Base-by-base conservation (phyloP, 257 asterid genomes). In the Scutellaria barbata region DNA sequence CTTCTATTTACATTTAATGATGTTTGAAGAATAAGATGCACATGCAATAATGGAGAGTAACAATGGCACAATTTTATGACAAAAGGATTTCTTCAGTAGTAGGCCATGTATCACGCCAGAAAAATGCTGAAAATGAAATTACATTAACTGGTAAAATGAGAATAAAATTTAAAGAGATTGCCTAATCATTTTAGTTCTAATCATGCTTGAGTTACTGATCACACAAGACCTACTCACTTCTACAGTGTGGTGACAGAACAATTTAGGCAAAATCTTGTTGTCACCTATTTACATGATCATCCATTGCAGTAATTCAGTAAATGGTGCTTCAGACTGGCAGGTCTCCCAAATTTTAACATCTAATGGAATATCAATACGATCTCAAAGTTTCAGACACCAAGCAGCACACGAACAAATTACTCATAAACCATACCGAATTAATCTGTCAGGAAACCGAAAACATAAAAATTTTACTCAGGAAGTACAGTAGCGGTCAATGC, bases 211-310 rank as follows among this genome's bases (percentile, higher is more conserved):
- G 45, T 42, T 39, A 33, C 22, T 18, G 37, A 45, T 22, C 66
- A 56, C 43, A 37, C 66, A 68, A 42, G 56, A 62, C 46, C 59
- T 40, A 45, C 68, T 63, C 52, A 62, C 17, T 47, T 69, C 59
- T 20, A 30, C 25, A 39, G 12, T 13, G 16, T 30, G 35, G 39
- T 43, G 43, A 59, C 2, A 47, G 72, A 41, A 42, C 11, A 40
- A 51, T 48, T 10, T 25, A 8, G 33, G 54, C 9, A 55, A 30
- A 68, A 73, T 52, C 71, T 37, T 22, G 40, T 8, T n/a, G 17
- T 20, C 30, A 42, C 61, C 17, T 1, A 57, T 25, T 25, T 53
- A 52, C 47, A 51, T 11, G 30, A 62, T 11, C 20, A 40, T 22
- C 6, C 18, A 11, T 58, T 45, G 60, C 39, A 18, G 50, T 70